Evolutionary conservation across 2,329 filamentous ascomycete genomes (phyloP), one percentile per base, ranked within the genome.

Genomic region (Dryadomyces sulphureus): DNA sequence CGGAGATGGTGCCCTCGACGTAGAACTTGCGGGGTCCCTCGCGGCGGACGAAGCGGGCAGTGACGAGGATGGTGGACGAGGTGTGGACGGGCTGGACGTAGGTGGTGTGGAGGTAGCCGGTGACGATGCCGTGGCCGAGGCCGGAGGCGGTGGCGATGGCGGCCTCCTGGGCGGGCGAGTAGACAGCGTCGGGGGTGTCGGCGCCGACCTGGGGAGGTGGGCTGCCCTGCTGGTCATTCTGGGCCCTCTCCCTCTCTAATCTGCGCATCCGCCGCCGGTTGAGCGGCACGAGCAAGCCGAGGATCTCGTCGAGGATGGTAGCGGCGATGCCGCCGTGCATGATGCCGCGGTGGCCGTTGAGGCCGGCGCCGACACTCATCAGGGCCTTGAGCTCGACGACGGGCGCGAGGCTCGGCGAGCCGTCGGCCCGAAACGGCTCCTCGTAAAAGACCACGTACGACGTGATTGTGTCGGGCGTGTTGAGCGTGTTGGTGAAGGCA

Each of bases 271-370:
- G 51, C 5, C 21, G 16, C 32, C 50, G 50, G 50, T 73, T 72
- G 24, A 67, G 53, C 3, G 61, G 61, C 9, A 74, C 60, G 17
- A 77, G 50, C 6, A 69, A 60, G 1, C 75, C 73, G 56, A 73
- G 69, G 6, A 63, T 59, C 55, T 81, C 77, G 54, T 81, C 77
- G 20, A 81, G 56, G n/a, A 81, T 55, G 0, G 70, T 67, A 8
- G 68, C 67, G 7, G 74, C 65, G 25, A 80, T 66, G 1, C 77
- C 77, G 19, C 77, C 76, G 55, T 81, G 77, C 9, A 65, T 60
- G 7, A 74, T 62, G 3, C 63, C 57, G 2, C 69, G 60, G 52
- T 70, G 70, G 2, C 77, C 77, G 50, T 75, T 73, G 46, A 80
- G 52, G 17, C 67, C 69, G 11, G 62, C 54, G 1, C 72, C 75